Evolutionary conservation across 208 protist genomes (phyloP), one percentile per base, ranked within the genome.

Genomic region (Wallacemonas collosoma): DNA sequence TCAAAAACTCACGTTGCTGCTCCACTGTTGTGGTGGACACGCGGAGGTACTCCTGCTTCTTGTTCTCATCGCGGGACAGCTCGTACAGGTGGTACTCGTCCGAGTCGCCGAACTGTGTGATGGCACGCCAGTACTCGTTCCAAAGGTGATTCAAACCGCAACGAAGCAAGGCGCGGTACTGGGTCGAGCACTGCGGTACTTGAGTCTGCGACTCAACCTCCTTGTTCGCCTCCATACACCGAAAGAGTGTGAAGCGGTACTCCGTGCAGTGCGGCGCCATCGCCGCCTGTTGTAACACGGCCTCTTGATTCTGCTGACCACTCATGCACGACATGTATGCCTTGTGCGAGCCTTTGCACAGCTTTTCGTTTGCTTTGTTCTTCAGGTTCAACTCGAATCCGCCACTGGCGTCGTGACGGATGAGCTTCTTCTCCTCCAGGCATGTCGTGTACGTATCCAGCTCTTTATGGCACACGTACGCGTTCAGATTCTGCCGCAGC

Each of bases 111-210:
- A 95, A 89, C 45, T 86, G 75, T 1, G 84, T 90, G 11, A 95
- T 64, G 35, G 83, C 77, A 62, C 88, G 81, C 88, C 91, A 95
- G 73, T 95, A 95, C 15, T 83, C 76, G 68, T 95, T 88, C 85
- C 86, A 95, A 70, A 91, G 43, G 60, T 94, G 86, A 63, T 95
- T 93, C 48, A 95, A 72, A 58, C 91, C 91, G 71, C 91, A 95
- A n/a, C 88, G 84, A 43, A 95, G 63, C 71, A 92, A 53, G 7
- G 55, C 35, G n/a, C 75, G 77, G 75, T 94, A 95, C 50, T 65
- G 64, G 8, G 65, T 64, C 51, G 71, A 73, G 69, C 91, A 95
- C 74, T 90, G 85, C 45, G 87, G 80, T 65, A 82, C 81, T 57
- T 79, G 74, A 3, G 81, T 90, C 68, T 75, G 58, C 44, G 81